Evolutionary conservation across 495 filamentous ascomycete genomes (phyloP).

Genomic region (Hyaloscypha finlandica): DNA sequence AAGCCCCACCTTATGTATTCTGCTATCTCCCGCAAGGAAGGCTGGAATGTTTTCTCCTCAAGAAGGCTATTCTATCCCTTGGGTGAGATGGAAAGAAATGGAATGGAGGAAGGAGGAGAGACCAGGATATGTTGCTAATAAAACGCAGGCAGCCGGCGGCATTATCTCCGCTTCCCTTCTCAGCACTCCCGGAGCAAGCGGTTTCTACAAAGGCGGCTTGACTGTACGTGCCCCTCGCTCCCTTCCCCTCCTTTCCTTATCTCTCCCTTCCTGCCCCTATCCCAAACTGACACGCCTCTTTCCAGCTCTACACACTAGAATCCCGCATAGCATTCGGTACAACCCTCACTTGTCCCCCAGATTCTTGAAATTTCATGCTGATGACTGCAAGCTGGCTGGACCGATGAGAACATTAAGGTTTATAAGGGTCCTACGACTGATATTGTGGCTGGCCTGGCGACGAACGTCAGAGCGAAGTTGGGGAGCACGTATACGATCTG

Average conservation of each 20-base stretch:
- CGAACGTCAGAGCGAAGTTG: constrained; percentile 52
- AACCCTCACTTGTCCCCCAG: not conserved
- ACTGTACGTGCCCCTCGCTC: constrained; percentile 40
- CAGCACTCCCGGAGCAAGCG: constrained; percentile 54
- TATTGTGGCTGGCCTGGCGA: constrained; percentile 55
- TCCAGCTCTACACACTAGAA: constrained; percentile 59
- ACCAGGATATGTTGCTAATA: not conserved
- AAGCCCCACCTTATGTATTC: not conserved
- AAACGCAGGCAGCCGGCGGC: constrained; percentile 57
- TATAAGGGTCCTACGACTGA: constrained; percentile 61
- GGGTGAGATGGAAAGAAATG: not conserved
- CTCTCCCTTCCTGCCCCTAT: no score
- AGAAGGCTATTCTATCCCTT: not conserved
- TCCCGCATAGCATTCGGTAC: constrained; percentile 55
- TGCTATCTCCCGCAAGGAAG: not conserved
- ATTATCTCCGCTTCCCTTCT: constrained; percentile 59
- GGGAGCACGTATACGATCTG: constrained; percentile 56
- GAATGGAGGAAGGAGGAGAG: not conserved
- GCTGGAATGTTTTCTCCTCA: not conserved
- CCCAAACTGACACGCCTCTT: not conserved
- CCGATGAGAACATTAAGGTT: constrained; percentile 44
- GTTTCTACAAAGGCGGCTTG: constrained; percentile 59
- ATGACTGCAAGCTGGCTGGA: constrained; percentile 55
- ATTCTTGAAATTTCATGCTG: not conserved
- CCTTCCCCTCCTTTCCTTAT: not conserved